Evolutionary conservation across 371 early-diverging fungal species (phyloP).

Genomic region (Antonospora locustae): DNA sequence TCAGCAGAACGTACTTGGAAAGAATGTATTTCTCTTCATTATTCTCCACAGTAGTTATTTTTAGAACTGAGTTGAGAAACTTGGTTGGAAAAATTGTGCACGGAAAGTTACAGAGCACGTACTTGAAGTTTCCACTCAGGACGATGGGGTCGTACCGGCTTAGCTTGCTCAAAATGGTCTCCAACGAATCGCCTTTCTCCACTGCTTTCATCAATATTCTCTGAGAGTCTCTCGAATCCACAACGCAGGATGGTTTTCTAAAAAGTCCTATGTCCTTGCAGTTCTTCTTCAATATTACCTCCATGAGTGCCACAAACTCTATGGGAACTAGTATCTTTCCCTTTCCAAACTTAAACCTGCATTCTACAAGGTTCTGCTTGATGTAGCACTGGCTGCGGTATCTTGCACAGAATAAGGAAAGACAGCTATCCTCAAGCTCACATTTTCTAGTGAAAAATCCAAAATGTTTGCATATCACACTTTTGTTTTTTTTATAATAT

Average conservation of each 20-base stretch:
- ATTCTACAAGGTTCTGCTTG: neutral
- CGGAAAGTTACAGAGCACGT: conserved; percentile 25
- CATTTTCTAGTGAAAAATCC: neutral
- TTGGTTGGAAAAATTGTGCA: conserved; percentile 28
- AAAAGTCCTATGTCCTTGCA: conserved; percentile 35
- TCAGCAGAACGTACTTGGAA: conserved; percentile 15
- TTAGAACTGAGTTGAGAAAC: conserved; percentile 16
- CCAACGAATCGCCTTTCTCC: neutral
- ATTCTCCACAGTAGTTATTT: conserved; percentile 17
- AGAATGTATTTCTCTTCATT: conserved; percentile 21
- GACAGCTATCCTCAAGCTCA: conserved; percentile 7
- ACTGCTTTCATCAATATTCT: conserved; percentile 2
- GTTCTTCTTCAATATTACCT: conserved; percentile 27
- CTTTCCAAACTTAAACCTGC: conserved; percentile 16
- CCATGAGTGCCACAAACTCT: conserved; percentile 24
- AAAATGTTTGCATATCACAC: conserved; percentile 11
- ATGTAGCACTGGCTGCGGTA: neutral
- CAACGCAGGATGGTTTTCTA: conserved; percentile 15
- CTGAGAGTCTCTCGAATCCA: conserved; percentile 5
- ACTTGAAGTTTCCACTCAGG: conserved; percentile 29
- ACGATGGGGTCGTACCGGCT: conserved; percentile 31
- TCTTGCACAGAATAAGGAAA: conserved; percentile 2
- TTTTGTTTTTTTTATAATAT: conserved; percentile 2
- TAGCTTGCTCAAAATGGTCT: conserved; percentile 20
- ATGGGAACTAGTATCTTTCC: conserved; percentile 17